Conservation (phyloP, 352 stramenopile species). For the Globisporangium okanoganense region DNA sequence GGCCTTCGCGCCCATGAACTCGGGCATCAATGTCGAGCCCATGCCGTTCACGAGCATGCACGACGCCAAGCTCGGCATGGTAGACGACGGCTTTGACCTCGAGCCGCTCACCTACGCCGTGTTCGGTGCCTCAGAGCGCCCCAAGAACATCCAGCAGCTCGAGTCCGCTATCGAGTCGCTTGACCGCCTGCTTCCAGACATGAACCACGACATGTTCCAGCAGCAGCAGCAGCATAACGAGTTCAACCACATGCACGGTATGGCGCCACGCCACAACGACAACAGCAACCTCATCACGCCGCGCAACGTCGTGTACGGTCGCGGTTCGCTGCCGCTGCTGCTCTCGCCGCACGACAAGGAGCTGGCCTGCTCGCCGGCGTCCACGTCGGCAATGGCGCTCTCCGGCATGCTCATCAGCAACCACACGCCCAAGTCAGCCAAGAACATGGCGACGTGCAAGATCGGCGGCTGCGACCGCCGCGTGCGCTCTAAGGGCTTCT, state of each 20-base stretch:
- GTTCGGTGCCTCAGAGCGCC: conserved; percentile 34
- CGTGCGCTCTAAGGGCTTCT: conserved; percentile 80
- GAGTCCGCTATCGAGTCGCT: conserved; percentile 74
- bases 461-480: conserved; percentile 52
- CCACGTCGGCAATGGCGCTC: conserved; percentile 27
- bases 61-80: conserved; percentile 36
- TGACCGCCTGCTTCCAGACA: conserved; percentile 60
- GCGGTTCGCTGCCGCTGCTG: conserved; percentile 28
- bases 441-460: conserved; percentile 65
- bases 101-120: conserved; percentile 65
- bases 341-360: conserved; percentile 37
- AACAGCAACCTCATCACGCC: conserved; percentile 27
- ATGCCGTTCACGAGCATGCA: conserved; percentile 45
- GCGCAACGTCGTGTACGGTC: conserved; percentile 27
- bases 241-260: conserved; percentile 13
- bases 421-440: conserved; percentile 39
- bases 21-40: conserved; percentile 51
- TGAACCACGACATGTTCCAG: conserved; percentile 62
- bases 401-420: conserved; percentile 23
- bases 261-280: conserved; percentile 13
- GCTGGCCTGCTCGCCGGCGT: conserved; percentile 18
- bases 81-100: conserved; percentile 46
- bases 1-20: conserved; percentile 17
- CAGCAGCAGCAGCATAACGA: conserved; percentile 19
- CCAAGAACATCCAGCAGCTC: conserved; percentile 58